Evolutionary conservation across 2,329 filamentous ascomycete species (phyloP), one percentile per base, ranked within the genome.

Genomic region (Ceratocystis eucalypticola): DNA sequence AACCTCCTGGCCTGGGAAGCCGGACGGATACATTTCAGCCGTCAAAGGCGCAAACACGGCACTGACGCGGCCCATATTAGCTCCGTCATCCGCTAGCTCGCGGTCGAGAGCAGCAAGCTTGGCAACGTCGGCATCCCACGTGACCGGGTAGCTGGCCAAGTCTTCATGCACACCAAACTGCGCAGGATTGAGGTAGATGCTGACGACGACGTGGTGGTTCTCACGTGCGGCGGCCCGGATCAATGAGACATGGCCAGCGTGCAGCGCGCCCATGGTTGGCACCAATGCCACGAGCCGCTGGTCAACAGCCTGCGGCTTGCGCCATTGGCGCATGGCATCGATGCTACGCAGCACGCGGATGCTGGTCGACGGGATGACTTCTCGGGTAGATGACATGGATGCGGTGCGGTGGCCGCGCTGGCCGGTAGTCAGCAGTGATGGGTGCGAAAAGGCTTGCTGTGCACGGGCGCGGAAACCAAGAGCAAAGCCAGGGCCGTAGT

Each of bases 241-340:
- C 25, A 99, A 82, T 2, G 89, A 88, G 64, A 96, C 77, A 76
- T 99, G 94, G 50, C 94, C 94, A 66, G 86, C 83, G 76, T 99
- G 94, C n/a, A 99, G 82, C 62, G 94, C 94, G 69, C 94, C 94
- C 94, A 99, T 97, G 41, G 94, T 99, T 1, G 94, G 94, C 45
- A 99, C 91, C 33, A 99, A 84, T 68, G 88, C 91, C 67, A 99
- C 86, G 57, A 86, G 86, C 67, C 87, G 84, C 71, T 87, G 83
- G 72, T 85, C 80, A 68, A 85, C 76, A 45, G 85, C 77, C 68
- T 91, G 84, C 50, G 85, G 81, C 25, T 79, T 81, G 45, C 91
- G 85, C 79, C 87, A 88, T 71, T 80, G 76, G 48, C 90, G 88
- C 64, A 96, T 79, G 10, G 84, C 79, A 15, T 85, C 78, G 68